Evolutionary conservation across 176 grass and related monocot species (phyloP), one percentile per base, ranked within the genome.

Genomic region (Thalia dealbata): DNA sequence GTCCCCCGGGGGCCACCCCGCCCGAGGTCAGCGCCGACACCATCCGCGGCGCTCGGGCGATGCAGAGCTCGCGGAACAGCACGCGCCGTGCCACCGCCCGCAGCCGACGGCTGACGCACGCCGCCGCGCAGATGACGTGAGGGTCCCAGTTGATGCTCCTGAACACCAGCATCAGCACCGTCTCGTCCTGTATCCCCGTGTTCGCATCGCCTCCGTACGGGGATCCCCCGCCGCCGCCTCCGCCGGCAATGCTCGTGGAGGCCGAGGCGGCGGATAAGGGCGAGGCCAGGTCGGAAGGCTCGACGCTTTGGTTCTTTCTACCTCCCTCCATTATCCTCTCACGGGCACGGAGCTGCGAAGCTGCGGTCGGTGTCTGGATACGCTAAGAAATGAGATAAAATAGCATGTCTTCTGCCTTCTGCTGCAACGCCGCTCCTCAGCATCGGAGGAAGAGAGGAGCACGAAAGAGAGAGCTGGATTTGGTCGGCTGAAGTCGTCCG

Each of bases 21-120:
- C 44, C 43, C 10, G 80, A 61, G 56, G 69, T 71, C 14, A 91
- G 87, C 3, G 75, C 27, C 0, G 84, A 50, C 35, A 92, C 86
- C 78, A 96, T 89, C 50, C 84, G 79, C 25, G 84, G 91, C 54
- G 84, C 84, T 0, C 87, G 82, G 2, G 87, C 85, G 2, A 69
- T 45, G 87, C 87, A 90, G 72, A 95, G 87, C 73, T 90, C 87
- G 0, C 84, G 85, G 80, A 84, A 91, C 38, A 88, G 82, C 32
- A 90, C 79, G 11, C 84, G 91, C 56, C 89, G 77, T 0, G 91
- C 87, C 0, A 87, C 82, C 3, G 87, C 87, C 22, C 84, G 73
- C 8, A 87, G 82, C 6, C 83, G 81, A 0, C 83, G 90, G 83
- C 86, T 84, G 25, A 82, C 84, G 2, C 86, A 78, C 13, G 86